Base-by-base conservation (phyloP, 164 flowering plant genomes). In the Berberis vulgaris region DNA sequence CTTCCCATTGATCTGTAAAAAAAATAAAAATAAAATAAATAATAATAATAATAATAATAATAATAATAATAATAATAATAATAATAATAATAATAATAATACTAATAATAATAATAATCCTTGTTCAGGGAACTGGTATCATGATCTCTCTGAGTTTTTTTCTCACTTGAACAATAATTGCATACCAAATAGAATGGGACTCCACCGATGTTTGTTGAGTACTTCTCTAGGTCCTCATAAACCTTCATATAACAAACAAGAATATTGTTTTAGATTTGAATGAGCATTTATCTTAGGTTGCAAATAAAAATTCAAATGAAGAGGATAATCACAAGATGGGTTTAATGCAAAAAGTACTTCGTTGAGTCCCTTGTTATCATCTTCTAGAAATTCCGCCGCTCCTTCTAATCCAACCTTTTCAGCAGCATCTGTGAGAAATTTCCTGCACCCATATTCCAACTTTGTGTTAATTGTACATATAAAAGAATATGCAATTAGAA, bases 181-280 rank as follows among this genome's bases (percentile, higher is more conserved):
- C 94, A 7, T 71, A 92, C 96, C 82, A 82, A 81, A 72, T 45
- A 89, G 64, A 76, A 60, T n/a, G 98, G 98, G 46, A 92, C 96
- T 56, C 98, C 98, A n/a, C 68, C 44, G 41, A 92, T 81, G 49
- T 72, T 12, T 5, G 78, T 49, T 3, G 93, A 86, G 70, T 82
- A 74, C 78, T 81, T 79, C 64, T 75, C 64, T 3, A 88, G 75
- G 53, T 86, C 97, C 61, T 85, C 94, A 6, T 77, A 59, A 58
- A 90, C 92, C 98, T 90, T 72, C 50, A 74, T 49, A 3, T 39
- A 26, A 46, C 6, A 45, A 71, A 12, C 66, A 62, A 9, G 39
- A 60, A 59, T n/a, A 73, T 59, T 41, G n/a, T 67, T 65, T 26
- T 26, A 26, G 71, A 62, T n/a, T 6, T 11, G 54, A 52, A 52